Evolutionary conservation across 495 filamentous ascomycete species (phyloP), one percentile per base, ranked within the genome.

Genomic region (Aspergillus mulundensis): DNA sequence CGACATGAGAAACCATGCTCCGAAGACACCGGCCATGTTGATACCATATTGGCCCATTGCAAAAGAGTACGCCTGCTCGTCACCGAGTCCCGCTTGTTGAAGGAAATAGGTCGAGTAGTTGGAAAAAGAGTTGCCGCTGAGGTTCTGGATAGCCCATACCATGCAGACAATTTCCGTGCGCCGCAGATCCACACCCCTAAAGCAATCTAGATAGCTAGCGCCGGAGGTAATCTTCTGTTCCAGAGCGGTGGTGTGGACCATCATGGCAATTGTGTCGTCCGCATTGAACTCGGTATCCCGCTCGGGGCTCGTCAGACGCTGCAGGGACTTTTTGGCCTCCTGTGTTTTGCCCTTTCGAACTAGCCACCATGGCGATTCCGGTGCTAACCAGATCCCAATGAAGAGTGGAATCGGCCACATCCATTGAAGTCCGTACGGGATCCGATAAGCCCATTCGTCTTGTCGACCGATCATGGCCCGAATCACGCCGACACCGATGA

Each of bases 281-380:
- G 84, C 74, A 58, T 92, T 78, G 57, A 91, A 88, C 21, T 85
- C 76, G 0, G 77, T 77, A 40, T 88, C 80, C 0, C 53, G 57
- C 21, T 79, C 73, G 12, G 70, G 53, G 60, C 77, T 86, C 41
- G 84, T 88, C 45, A 94, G 70, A 16, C 88, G 85, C 18, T 81
- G 74, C 25, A 94, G 72, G 6, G 87, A 74, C 12, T 73, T 70
- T 65, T 89, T 89, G 5, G 89, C 89, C 34, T 88, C 80, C 12
- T 87, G 81, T 15, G 81, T 75, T 28, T 77, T 79, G 5, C 86
- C 87, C 61, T 81, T 86, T 8, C 88, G 81, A 46, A 92, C 86
- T 18, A 91, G 79, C 88, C 89, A 92, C 88, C 87, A 92, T 0
- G 89, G 89, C 0, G 80, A 84, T 67, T 94, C 89, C 3, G 89